Evolutionary conservation across 495 filamentous ascomycete species (phyloP), one percentile per base, ranked within the genome.

Genomic region (Aspergillus taichungensis): DNA sequence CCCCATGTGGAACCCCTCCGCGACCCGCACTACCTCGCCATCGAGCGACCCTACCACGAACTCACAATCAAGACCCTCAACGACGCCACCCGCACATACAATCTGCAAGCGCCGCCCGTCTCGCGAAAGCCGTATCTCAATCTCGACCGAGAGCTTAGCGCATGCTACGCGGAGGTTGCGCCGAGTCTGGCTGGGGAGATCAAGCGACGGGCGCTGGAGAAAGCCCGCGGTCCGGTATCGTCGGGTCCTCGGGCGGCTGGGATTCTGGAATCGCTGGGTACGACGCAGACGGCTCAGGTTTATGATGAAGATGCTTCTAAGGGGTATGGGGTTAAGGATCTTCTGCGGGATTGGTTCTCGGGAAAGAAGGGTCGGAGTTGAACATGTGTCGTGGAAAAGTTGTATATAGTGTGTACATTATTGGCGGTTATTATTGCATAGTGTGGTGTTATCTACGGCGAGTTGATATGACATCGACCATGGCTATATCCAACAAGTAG

Each of bases 81-180:
- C 62, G 59, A 59, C 27, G 73, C 91, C 12, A 83, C 90, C 10
- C 79, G 92, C 13, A 84, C 86, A 6, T 98, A 98, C 69, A 98
- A 98, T 50, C 78, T 98, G 0, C 87, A 92, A 78, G 92, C 92
- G 0, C 92, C 92, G 0, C 80, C 85, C 29, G 76, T 94, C 0
- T 91, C 90, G 9, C 92, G 91, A 61, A 97, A 97, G 64, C 87
- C 92, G 1, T 97, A 97, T 54, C 86, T 88, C 59, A 81, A 72
- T 18, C 77, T 97, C 3, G 81, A 87, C 27, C 82, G 92, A 31
- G 92, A 98, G 59, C 68, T 98, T 8, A 74, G 71, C 14, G 71
- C 74, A 7, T 94, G 88, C 55, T 98, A 80, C 58, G 83, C 86
- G 0, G 89, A 95, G 43, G 79, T 94, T 3, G 92, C 92, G 1